These are phyloP conservation scores for Akanthomyces muscarius DNA, from an alignment of 2,329 filamentous ascomycete genomes.

Conservation along the genomic window DNA sequence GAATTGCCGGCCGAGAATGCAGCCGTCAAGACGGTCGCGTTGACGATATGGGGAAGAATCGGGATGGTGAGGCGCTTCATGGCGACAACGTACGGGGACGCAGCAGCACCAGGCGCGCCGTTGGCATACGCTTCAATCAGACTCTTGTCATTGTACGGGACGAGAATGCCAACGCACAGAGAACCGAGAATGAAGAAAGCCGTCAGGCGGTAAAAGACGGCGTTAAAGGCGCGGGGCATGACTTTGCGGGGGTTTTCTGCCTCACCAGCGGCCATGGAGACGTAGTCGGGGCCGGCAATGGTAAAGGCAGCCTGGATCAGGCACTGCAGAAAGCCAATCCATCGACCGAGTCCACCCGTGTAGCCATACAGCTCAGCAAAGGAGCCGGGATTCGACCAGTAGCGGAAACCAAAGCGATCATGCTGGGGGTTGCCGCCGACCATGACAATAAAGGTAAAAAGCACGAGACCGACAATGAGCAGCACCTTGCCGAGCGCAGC, in stretches of 20 bases:
- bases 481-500: slow-evolving; percentile 68
- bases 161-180: slow-evolving; percentile 66
- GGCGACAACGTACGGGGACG: slow-evolving; percentile 63
- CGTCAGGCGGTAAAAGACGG: slow-evolving; percentile 74
- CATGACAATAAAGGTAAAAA: slow-evolving; percentile 80
- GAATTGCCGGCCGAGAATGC: slow-evolving; percentile 66
- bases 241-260: slow-evolving; percentile 65
- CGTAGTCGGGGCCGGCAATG: slow-evolving; percentile 64
- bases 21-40: slow-evolving; percentile 66
- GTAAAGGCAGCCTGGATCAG: slow-evolving; percentile 68
- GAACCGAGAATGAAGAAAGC: slow-evolving; percentile 73
- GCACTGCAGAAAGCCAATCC: slow-evolving; percentile 72
- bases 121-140: slow-evolving; percentile 57
- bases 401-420: slow-evolving; percentile 68
- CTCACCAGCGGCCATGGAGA: slow-evolving; percentile 66
- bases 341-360: slow-evolving; percentile 63
- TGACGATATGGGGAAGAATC: slow-evolving; percentile 66
- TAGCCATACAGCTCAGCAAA: slow-evolving; percentile 61
- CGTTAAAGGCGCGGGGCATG: slow-evolving; percentile 71
- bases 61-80: slow-evolving; percentile 63
- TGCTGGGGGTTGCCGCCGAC: slow-evolving; percentile 72
- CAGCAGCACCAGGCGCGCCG: slow-evolving; percentile 62
- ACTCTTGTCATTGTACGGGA: slow-evolving; percentile 63
- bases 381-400: slow-evolving; percentile 63
- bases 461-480: slow-evolving; percentile 65